Base-by-base conservation (phyloP, 306 rosid species). In the Cyamopsis tetragonoloba region DNA sequence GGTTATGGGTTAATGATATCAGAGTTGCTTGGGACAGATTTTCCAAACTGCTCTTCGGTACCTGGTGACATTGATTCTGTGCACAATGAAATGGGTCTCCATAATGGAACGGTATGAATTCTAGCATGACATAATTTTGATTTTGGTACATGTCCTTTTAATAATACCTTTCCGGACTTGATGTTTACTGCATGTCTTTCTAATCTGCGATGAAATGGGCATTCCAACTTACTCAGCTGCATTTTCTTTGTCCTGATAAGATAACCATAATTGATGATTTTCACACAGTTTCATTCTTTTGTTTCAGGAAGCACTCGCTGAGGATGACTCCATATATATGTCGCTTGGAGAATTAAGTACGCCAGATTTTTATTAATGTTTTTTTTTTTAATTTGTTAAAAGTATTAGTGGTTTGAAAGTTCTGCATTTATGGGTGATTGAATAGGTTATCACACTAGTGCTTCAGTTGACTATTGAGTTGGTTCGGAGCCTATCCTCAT, bases 291-390 rank as follows among this genome's bases (percentile, higher is more conserved):
- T 72, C 75, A 37, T 62, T 68, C 50, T 63, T 34, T 77, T 82
- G 62, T 88, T 83, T 77, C 96, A 92, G 98, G 96, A 73, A 13
- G 51, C 96, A 62, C 86, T 89, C 74, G 91, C 78, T 0, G 98
- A 93, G 67, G 98, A 93, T 75, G 98, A 93, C 80, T 84, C 95
- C 39, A 93, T 93, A 81, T 93, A 93, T 66, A 93, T 89, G 97
- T 89, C 98, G 6, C 91, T 93, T 31, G 98, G 87, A 65, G 98
- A 93, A 88, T 76, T 93, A 81, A 89, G 98, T 89, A 93, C 64
- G 96, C 76, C 72, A 34, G 77, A 66, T 65, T 86, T 86, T 77
- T 72, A 65, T 81, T 81, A 51, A 73, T 81, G 75, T 54, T 55
- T 68, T 80, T 66, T 76, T 87, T 83, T 72, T 56, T 66, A 75